A percentile compares a stretch with the other conserved stretches of the same genome.
phyloP scores from a whole-genome alignment of 1,284 basidiomycete genomes.

The Tylopilus sp. region DNA sequence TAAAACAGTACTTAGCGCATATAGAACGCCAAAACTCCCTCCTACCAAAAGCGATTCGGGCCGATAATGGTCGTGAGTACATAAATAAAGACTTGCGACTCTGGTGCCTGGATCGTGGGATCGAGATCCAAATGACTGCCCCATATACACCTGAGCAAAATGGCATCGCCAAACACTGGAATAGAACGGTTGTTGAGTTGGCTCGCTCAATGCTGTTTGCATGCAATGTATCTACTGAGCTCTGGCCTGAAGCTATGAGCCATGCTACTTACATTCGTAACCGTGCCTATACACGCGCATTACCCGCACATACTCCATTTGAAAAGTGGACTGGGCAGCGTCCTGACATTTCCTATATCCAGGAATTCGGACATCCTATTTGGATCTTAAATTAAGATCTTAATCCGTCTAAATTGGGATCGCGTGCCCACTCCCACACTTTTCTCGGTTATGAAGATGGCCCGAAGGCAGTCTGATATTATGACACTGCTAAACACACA shows the following conservation, averaged over 20 bases:
- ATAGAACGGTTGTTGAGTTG: not conserved
- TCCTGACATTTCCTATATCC: not conserved
- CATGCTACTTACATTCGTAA: constrained; percentile 1
- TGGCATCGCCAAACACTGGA: not conserved
- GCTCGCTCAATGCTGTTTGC: not conserved
- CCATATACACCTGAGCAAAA: not conserved
- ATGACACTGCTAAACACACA: not conserved
- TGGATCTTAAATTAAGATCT: not conserved
- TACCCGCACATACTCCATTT: not conserved
- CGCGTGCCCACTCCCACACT: no score
- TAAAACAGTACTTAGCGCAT: not conserved
- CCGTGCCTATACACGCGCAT: not conserved
- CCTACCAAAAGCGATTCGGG: not conserved
- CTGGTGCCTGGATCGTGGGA: not conserved
- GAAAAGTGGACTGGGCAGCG: not conserved
- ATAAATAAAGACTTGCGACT: not conserved
- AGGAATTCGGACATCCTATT: not conserved
- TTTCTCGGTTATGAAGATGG: constrained; percentile 4
- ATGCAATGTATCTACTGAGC: not conserved
- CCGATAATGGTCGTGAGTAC: not conserved
- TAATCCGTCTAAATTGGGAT: not conserved
- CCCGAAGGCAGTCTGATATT: not conserved
- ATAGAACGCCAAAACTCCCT: not conserved
- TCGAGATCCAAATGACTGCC: not conserved
- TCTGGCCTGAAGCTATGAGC: not conserved